Evolutionary conservation across 495 filamentous ascomycete species (phyloP).

Genomic region (Terfezia boudieri): DNA sequence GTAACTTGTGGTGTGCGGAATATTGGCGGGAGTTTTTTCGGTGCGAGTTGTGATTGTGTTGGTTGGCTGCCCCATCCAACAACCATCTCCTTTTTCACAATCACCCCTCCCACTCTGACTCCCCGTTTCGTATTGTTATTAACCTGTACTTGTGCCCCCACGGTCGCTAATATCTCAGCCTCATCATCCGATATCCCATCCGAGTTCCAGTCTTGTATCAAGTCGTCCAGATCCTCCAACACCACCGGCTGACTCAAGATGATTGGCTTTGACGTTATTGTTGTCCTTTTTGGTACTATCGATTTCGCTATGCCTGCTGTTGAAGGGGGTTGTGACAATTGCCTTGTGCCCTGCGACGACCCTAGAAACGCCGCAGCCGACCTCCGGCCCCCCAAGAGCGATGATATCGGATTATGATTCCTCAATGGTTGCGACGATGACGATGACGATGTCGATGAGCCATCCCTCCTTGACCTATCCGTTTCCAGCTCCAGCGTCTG

Average conservation of each 20-base stretch:
- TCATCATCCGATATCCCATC: constrained; percentile 18
- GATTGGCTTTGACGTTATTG: background rate
- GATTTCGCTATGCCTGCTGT: no score
- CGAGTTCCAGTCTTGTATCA: constrained; percentile 3
- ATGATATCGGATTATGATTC: no score
- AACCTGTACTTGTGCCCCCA: background rate
- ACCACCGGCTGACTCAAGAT: constrained; percentile 6
- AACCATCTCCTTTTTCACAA: background rate
- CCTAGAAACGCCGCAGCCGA: no score
- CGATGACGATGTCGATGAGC: no score
- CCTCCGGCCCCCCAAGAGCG: no score
- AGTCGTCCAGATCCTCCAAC: background rate
- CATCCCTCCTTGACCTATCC: no score
- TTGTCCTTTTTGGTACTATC: no score
- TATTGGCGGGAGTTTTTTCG: background rate
- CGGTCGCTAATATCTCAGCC: background rate
- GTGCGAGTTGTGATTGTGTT: background rate
- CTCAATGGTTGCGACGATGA: no score
- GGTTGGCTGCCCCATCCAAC: background rate
- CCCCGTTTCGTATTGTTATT: background rate
- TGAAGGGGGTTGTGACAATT: no score
- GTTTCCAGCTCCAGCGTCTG: no score
- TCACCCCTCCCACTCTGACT: background rate
- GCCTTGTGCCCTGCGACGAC: no score
- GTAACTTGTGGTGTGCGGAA: background rate